Evolutionary conservation across 371 early-diverging fungal genomes (phyloP).

Genomic region (Mucor irregularis): DNA sequence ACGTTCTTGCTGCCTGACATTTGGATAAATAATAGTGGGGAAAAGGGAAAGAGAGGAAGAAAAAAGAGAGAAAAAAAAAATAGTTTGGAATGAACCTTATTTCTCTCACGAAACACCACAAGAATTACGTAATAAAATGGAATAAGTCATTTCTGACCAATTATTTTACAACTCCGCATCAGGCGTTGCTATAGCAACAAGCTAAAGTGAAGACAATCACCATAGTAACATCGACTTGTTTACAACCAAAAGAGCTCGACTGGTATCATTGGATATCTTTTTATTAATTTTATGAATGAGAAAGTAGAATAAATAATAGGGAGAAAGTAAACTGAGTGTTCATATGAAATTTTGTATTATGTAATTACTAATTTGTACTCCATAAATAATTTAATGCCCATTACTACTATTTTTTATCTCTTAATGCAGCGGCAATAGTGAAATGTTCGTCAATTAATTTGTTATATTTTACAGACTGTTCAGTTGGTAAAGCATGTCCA

Average conservation of each 20-base stretch:
- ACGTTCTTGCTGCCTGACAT: neutral
- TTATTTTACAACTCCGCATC: too few relatives aligned
- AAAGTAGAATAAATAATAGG: too few relatives aligned
- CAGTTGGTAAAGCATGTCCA: constrained; percentile 27
- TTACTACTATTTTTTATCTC: neutral
- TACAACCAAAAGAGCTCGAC: too few relatives aligned
- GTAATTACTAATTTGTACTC: too few relatives aligned
- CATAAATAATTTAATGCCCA: neutral
- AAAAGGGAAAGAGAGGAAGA: neutral
- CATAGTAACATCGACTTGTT: too few relatives aligned
- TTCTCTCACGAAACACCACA: constrained; percentile 16
- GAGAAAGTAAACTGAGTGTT: too few relatives aligned
- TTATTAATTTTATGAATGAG: too few relatives aligned
- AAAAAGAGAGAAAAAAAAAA: neutral
- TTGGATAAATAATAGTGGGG: neutral
- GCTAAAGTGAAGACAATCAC: too few relatives aligned
- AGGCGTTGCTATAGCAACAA: too few relatives aligned
- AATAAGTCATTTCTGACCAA: neutral
- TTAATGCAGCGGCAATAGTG: neutral
- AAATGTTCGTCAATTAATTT: constrained; percentile 25
- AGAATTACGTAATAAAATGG: constrained; percentile 5
- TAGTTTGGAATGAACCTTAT: neutral
- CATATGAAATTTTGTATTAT: too few relatives aligned
- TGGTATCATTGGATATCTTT: too few relatives aligned
- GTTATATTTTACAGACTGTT: constrained; percentile 24